Percentiles rank a stretch among this genome's conserved stretches.
phyloP scores from a whole-genome alignment of 2,329 filamentous ascomycete species.

The Ceratocystis harringtonii region DNA sequence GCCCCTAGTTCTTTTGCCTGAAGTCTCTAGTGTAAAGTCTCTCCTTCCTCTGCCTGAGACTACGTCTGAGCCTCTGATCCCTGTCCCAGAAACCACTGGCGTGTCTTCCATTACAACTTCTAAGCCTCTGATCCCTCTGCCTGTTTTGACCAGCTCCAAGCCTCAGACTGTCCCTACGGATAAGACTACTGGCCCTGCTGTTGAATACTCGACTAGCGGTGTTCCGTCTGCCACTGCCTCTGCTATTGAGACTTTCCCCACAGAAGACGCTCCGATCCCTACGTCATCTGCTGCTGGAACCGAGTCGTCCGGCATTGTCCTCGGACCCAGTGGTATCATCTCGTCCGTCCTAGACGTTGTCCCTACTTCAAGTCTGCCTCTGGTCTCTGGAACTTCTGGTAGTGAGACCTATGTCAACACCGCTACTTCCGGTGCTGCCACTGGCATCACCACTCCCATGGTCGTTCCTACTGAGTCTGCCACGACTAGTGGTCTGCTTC shows the following conservation, averaged over 20 bases:
- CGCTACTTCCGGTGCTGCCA: conserved; percentile 11
- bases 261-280: conserved; percentile 17
- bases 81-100: background rate
- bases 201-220: background rate
- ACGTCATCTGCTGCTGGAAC: conserved; percentile 12
- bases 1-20: background rate
- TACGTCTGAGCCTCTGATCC: background rate
- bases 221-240: conserved; percentile 3
- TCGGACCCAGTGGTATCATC: conserved; percentile 25
- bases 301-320: conserved; percentile 20
- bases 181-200: conserved; percentile 1
- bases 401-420: conserved; percentile 10
- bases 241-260: conserved; percentile 16
- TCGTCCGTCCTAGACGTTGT: conserved; percentile 17
- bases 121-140: background rate
- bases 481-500: background rate
- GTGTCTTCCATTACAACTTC: background rate
- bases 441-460: conserved; percentile 6
- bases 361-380: background rate
- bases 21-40: background rate
- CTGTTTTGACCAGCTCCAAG: background rate
- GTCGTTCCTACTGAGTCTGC: background rate
- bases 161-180: conserved; percentile 16
- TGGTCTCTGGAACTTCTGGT: background rate
- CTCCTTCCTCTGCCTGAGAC: background rate